These are phyloP conservation scores for Pseudogymnoascus sp. DNA, from an alignment of 2,329 filamentous ascomycete species.

Conservation along the genomic window DNA sequence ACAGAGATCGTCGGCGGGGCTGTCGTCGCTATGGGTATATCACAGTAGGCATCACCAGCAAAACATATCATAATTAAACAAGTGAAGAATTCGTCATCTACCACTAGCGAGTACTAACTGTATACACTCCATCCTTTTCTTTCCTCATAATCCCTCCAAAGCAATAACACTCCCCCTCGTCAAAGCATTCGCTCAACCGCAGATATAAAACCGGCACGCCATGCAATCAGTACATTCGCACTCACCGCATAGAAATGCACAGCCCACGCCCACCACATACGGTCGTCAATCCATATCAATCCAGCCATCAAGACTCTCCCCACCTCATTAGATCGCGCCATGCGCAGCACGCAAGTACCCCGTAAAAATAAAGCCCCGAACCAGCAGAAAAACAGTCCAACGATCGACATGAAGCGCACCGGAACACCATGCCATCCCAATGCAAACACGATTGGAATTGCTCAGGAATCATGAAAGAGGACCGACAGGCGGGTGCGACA, in stretches of 20 bases:
- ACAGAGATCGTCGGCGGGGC: neutral
- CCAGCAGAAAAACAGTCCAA: constrained; percentile 3
- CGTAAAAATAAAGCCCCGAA: constrained; percentile 4
- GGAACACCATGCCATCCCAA: neutral
- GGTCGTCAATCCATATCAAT: neutral
- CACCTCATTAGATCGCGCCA: neutral
- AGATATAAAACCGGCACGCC: constrained; percentile 1
- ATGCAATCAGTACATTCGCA: neutral
- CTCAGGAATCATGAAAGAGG: neutral
- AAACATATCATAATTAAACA: neutral
- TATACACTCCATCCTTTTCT: neutral
- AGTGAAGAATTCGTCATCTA: neutral
- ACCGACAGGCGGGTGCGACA: neutral
- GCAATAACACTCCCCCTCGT: neutral
- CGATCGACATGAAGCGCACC: neutral
- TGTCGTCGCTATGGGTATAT: neutral
- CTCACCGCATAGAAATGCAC: neutral
- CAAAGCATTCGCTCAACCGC: neutral
- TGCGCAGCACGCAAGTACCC: neutral
- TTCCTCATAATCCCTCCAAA: neutral
- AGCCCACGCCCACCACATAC: neutral
- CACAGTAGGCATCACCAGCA: neutral
- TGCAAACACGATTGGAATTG: neutral
- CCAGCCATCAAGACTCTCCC: neutral
- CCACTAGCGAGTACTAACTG: neutral